A percentile compares a stretch with the other conserved stretches of the same genome.
Evolutionary conservation across 345 rosid species (phyloP).

Genomic region (Eucalyptus erythrocorys): DNA sequence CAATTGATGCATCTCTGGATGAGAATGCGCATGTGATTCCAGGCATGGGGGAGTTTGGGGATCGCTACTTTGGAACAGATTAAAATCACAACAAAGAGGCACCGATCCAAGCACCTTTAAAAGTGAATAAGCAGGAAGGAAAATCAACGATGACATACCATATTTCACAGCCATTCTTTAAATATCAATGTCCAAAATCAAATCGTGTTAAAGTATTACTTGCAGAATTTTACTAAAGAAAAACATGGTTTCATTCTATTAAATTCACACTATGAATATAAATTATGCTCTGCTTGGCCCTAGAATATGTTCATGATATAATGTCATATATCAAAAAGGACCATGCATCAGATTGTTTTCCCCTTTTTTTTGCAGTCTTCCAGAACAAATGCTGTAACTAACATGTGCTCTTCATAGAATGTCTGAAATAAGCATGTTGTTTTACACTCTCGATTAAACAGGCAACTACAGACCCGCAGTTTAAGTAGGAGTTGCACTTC

Average conservation of each 20-base stretch:
- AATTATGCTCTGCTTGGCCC: background rate
- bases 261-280: background rate
- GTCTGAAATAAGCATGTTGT: background rate
- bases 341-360: background rate
- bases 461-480: background rate
- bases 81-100: background rate
- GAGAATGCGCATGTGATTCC: slow-evolving; percentile 54
- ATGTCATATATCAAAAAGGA: background rate
- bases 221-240: background rate
- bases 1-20: slow-evolving; percentile 59
- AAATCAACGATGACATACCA: background rate
- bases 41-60: slow-evolving; percentile 87
- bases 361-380: background rate
- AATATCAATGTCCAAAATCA: background rate
- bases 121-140: background rate
- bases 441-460: background rate
- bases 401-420: background rate
- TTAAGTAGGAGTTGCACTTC: background rate
- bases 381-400: background rate
- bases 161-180: background rate
- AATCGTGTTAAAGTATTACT: background rate
- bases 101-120: background rate
- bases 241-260: background rate
- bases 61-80: slow-evolving; percentile 79
- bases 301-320: background rate